These are phyloP conservation scores for Leptographium wingfieldii DNA, from an alignment of 2,329 filamentous ascomycete genomes.

Conservation along the genomic window DNA sequence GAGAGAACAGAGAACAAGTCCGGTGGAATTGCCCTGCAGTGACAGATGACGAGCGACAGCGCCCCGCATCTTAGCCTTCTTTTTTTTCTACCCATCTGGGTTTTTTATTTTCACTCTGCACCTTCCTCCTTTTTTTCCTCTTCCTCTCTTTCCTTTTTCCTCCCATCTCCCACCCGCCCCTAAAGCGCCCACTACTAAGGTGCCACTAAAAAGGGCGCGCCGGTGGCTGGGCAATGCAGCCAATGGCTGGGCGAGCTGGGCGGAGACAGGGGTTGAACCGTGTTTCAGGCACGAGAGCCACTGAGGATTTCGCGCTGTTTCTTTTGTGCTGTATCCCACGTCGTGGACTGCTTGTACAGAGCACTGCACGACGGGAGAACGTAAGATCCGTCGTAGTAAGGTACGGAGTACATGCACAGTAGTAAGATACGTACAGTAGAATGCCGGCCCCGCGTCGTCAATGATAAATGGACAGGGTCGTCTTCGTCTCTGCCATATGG, in stretches of 20 bases:
- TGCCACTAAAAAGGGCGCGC: not conserved
- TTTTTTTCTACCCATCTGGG: not conserved
- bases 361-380: too few relatives aligned
- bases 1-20: not conserved
- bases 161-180: not conserved
- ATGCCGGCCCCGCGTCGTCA: too few relatives aligned
- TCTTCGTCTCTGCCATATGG: too few relatives aligned
- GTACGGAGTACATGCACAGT: too few relatives aligned
- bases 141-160: not conserved
- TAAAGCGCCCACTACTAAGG: not conserved
- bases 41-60: too few relatives aligned
- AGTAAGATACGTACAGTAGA: too few relatives aligned
- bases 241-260: not conserved
- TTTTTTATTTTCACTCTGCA: not conserved
- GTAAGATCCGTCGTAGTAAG: too few relatives aligned
- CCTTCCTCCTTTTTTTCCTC: not conserved
- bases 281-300: not conserved
- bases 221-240: not conserved
- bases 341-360: too few relatives aligned
- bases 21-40: not conserved
- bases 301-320: not conserved
- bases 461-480: too few relatives aligned
- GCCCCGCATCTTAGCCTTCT: not conserved
- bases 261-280: slow-evolving; percentile 1
- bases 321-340: too few relatives aligned